Base-by-base conservation (phyloP, 768 basidiomycete species). In the Lepiota venenata region DNA sequence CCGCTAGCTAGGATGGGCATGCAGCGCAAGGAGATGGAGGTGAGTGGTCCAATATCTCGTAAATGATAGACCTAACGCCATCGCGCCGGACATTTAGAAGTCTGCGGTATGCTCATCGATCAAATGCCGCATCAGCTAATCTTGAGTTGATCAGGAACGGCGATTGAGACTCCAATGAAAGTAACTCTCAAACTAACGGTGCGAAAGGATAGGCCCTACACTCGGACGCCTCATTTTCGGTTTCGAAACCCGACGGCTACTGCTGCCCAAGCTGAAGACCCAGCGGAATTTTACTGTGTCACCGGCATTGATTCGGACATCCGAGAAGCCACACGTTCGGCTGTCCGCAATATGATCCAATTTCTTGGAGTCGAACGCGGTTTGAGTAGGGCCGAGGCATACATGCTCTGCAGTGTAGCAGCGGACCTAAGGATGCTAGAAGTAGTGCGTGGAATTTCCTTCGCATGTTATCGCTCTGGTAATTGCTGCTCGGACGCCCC, bases 11-110 rank as follows among this genome's bases (percentile, higher is more conserved):
- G 82, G 84, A 85, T 55, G 84, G 84, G 4, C 84, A 85, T 64
- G 84, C 83, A 3, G 82, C 79, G 9, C 84, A 84, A 66, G 84
- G 84, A 6, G 84, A 84, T 61, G 84, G 84, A 64, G 84, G 83
- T 80, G 52, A 55, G 77, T 64, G 16, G 32, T 48, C 27, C 15
- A 14, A 45, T 20, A 1, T 20, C 16, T 36, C 46, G 21, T 16
- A 15, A 11, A 11, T 47, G 44, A 29, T 35, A 16, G 18, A 18
- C 11, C 46, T 47, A 36, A 47, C 46, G 36, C 46, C 46, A 47
- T 35, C 16, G 16, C 9, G n/a, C 18, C 4, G 7, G 10, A 27
- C 58, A 25, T 25, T 25, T 25, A 84, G 83, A 84, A 73, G 81
- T 84, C 40, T 83, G 81, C 57, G 82, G 82, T 82, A 63, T 36